These are phyloP conservation scores for Colletotrichum acutatum DNA, from an alignment of 2,329 filamentous ascomycete genomes.

Conservation along the genomic window DNA sequence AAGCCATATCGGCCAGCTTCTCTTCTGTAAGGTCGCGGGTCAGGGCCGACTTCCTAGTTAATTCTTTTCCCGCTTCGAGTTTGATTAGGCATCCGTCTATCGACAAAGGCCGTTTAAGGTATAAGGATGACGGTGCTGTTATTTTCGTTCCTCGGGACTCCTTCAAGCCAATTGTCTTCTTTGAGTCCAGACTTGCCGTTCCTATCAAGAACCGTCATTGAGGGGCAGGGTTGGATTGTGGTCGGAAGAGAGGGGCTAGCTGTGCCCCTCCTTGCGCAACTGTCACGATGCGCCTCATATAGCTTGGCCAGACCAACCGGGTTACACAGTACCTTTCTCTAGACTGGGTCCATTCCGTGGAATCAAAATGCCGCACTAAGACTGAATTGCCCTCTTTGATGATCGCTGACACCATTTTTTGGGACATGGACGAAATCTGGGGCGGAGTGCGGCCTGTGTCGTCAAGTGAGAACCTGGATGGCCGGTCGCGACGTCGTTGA, in stretches of 20 bases:
- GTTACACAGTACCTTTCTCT: not conserved
- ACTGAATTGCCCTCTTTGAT: not conserved
- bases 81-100: too few species aligned
- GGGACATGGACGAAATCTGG: constrained; percentile 15
- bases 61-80: too few species aligned
- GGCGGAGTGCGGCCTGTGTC: constrained; percentile 23
- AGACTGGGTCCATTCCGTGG: not conserved
- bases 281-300: not conserved
- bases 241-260: not conserved
- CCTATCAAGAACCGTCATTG: not conserved
- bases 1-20: too few species aligned
- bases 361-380: not conserved
- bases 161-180: not conserved
- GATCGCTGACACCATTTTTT: constrained; percentile 16
- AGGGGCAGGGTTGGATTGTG: not conserved
- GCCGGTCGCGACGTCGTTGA: constrained; percentile 23
- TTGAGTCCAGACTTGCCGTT: not conserved
- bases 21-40: too few species aligned
- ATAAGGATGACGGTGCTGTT: not conserved
- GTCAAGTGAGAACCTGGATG: constrained; percentile 32
- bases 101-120: not conserved
- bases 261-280: not conserved
- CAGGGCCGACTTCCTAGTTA: too few species aligned
- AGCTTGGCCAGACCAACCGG: not conserved
- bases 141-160: not conserved